These are phyloP conservation scores for Trametes versicolor DNA, from an alignment of 1,284 basidiomycete genomes.

Conservation along the genomic window DNA sequence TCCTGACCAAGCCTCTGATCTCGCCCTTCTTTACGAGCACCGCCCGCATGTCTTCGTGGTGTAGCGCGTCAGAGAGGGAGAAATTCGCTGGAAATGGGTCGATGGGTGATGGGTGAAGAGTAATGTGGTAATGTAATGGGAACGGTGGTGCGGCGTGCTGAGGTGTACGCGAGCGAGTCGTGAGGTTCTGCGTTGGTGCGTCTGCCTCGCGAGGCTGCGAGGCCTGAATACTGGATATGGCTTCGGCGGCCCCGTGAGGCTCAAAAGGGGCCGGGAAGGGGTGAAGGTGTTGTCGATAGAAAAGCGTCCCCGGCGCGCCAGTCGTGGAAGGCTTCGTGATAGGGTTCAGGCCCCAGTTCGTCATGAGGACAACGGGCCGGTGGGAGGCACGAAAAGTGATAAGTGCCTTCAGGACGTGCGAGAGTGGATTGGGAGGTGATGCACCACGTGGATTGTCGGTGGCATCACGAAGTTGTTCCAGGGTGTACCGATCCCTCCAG, in stretches of 20 bases:
- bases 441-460: conserved; percentile 23
- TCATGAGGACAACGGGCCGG: conserved; percentile 62
- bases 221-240: conserved; percentile 17
- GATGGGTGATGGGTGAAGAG: conserved; percentile 39
- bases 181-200: neutral
- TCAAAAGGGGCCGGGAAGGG: conserved; percentile 54
- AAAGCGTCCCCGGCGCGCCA: conserved; percentile 40
- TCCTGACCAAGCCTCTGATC: conserved; percentile 47
- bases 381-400: conserved; percentile 61
- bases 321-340: conserved; percentile 35
- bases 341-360: conserved; percentile 70
- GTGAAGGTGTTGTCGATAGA: conserved; percentile 63
- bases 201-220: conserved; percentile 15
- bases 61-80: conserved; percentile 41
- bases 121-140: conserved; percentile 36
- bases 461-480: conserved; percentile 59
- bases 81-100: conserved; percentile 41
- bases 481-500: conserved; percentile 76
- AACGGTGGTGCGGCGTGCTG: conserved; percentile 2
- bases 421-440: conserved; percentile 47
- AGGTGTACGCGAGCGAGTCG: neutral
- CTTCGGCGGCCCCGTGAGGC: conserved; percentile 32
- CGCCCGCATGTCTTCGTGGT: conserved; percentile 40
- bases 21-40: conserved; percentile 37
- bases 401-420: conserved; percentile 59